phyloP scores from a whole-genome alignment of 1,284 basidiomycete genomes.

The Trichosporon coremiiforme region DNA sequence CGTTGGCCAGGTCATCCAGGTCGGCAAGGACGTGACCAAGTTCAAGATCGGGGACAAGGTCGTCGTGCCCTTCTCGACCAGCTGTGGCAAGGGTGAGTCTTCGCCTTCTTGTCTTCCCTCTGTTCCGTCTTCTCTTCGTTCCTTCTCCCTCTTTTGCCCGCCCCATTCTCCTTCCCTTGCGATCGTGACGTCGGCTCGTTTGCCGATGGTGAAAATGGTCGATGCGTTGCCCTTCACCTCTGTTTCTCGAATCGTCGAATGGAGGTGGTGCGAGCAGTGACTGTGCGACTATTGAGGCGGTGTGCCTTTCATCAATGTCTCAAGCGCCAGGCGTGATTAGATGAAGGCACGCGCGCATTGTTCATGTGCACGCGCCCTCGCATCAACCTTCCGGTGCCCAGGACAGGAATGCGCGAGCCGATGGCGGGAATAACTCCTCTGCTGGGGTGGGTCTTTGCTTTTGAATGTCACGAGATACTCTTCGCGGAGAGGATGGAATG shows the following conservation, averaged over 20 bases:
- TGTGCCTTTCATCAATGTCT: no score
- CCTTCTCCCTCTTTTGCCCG: no score
- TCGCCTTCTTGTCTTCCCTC: not conserved
- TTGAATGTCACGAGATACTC: no score
- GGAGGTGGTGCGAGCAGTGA: no score
- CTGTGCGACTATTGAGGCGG: no score
- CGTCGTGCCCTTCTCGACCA: conserved; percentile 78
- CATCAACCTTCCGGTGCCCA: not conserved
- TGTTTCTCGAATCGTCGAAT: no score
- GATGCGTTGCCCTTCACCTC: no score
- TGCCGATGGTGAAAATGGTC: not conserved
- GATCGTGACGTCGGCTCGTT: no score
- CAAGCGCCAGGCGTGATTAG: not conserved
- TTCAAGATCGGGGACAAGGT: conserved; percentile 78
- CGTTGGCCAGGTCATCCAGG: conserved; percentile 71
- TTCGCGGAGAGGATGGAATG: no score
- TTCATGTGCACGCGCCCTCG: not conserved
- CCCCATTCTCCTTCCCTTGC: no score
- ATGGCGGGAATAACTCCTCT: no score
- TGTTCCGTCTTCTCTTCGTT: not conserved
- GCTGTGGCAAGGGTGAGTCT: conserved; percentile 59
- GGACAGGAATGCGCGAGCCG: not conserved
- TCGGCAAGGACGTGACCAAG: conserved; percentile 68
- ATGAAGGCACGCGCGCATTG: conserved; percentile 2
- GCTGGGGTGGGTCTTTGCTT: no score